Base-by-base conservation (phyloP, 768 basidiomycete species). In the Leucosporidium scottii region DNA sequence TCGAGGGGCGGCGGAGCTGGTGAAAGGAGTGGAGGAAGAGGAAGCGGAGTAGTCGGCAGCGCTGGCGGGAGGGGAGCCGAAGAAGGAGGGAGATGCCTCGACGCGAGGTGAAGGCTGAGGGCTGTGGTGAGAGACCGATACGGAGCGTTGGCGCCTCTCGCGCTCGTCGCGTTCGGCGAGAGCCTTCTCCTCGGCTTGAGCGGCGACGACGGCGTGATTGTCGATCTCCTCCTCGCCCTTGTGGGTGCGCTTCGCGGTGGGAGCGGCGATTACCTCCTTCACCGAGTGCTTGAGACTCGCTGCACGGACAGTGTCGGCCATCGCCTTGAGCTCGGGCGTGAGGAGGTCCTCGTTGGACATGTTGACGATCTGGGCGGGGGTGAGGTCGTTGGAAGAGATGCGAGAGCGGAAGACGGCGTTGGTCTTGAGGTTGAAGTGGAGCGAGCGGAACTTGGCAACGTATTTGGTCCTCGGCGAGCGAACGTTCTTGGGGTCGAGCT, bases 171-270 rank as follows among this genome's bases (percentile, higher is more conserved):
- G 55, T 31, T 54, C 59, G 51, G 44, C 55, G 48, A 50, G 49
- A 10, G 57, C 61, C 31, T 21, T 12, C 64, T 62, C 64, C 57
- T 60, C 55, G 21, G 53, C 62, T 53, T 66, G 65, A 6, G 61
- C 65, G 4, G 59, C 67, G 12, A 44, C 23, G 49, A 63, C 28
- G 56, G 71, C 68, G 50, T 59, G 62, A 62, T 86, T 86, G 77
- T 94, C 91, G 75, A 94, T 91, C 74, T 91, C 87, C 81, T 93
- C 87, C 69, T 93, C 79, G 61, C 91, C 91, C 79, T 94, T 94
- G 81, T 93, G 91, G 31, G 91, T 94, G 68, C 91, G 88, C 78
- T 93, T 93, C 62, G 71, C 69, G 17, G 91, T 89, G 47, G 84
- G 82, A 17, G 51, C 65, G 6, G 59, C 66, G 44, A 83, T 81